A percentile compares a stretch with the other conserved stretches of the same genome.
Evolutionary conservation across 805 yeast species (phyloP).

Genomic region (Sugiyamaella mastotermitis): DNA sequence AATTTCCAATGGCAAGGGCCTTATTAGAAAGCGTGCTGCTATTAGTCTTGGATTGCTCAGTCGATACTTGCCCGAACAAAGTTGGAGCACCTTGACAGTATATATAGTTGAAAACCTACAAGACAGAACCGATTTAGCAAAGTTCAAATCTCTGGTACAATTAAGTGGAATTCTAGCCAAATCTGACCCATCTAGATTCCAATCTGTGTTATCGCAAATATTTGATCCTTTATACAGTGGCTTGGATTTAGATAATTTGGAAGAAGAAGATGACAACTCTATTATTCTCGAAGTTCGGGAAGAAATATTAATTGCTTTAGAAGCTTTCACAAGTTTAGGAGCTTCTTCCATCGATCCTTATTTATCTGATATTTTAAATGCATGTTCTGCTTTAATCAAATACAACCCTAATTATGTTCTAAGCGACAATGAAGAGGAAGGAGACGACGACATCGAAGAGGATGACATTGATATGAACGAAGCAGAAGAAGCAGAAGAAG

Average conservation of each 20-base stretch:
- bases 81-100: conserved; percentile 20
- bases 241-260: conserved; percentile 22
- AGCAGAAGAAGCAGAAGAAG: conserved; percentile 28
- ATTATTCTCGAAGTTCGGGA: conserved; percentile 46
- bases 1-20: conserved; percentile 34
- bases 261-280: conserved; percentile 36
- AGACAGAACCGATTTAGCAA: conserved; percentile 9
- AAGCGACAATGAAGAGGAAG: conserved; percentile 20
- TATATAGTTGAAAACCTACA: conserved; percentile 12
- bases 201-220: conserved; percentile 3
- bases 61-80: conserved; percentile 24
- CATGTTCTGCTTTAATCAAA: conserved; percentile 30
- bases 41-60: conserved; percentile 42
- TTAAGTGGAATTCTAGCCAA: conserved; percentile 25
- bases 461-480: conserved; percentile 29
- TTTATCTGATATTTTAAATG: conserved; percentile 26
- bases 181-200: conserved; percentile 19
- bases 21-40: conserved; percentile 47
- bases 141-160: conserved; percentile 7
- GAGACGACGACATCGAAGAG: conserved; percentile 24
- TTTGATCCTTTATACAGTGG: conserved; percentile 17
- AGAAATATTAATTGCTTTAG: conserved; percentile 40
- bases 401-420: conserved; percentile 45
- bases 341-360: conserved; percentile 29
- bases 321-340: conserved; percentile 37